Evolutionary conservation across 345 rosid species (phyloP).

Genomic region (Citrus cavaleriei): DNA sequence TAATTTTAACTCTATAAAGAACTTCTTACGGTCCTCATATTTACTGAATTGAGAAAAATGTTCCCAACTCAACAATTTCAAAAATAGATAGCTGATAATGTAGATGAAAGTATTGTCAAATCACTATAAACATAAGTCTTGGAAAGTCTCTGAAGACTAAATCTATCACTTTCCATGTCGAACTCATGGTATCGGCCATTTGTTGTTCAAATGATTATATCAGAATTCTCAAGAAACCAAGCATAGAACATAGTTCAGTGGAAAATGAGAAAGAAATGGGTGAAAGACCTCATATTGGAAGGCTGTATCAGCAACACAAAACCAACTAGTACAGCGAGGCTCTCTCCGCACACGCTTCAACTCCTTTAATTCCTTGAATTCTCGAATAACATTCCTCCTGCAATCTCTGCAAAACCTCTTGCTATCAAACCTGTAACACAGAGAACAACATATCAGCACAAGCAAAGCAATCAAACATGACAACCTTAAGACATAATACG

Average conservation of each 20-base stretch:
- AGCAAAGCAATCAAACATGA: conserved; percentile 6
- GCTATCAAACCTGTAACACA: conserved; percentile 75
- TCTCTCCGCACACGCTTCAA: conserved; percentile 83
- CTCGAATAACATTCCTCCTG: conserved; percentile 86
- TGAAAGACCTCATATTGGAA: conserved; percentile 77
- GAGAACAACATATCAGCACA: conserved; percentile 13
- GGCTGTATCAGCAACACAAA: conserved; percentile 83
- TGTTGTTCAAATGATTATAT: not conserved
- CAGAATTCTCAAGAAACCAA: not conserved
- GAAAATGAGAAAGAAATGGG: conserved; percentile 4
- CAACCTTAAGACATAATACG: not conserved
- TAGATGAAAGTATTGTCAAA: not conserved
- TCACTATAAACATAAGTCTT: not conserved
- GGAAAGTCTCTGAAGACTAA: not conserved
- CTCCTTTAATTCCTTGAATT: conserved; percentile 94
- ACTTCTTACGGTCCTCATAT: not conserved
- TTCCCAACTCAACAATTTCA: not conserved
- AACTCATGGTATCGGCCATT: not conserved
- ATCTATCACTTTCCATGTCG: not conserved
- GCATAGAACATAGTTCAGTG: not conserved
- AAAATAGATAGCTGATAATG: not conserved
- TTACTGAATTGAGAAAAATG: not conserved
- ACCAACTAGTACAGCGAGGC: conserved; percentile 84
- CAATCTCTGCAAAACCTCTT: conserved; percentile 99
- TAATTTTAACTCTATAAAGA: not conserved